phyloP scores from a whole-genome alignment of 768 basidiomycete genomes.

The Russula dissimulans region DNA sequence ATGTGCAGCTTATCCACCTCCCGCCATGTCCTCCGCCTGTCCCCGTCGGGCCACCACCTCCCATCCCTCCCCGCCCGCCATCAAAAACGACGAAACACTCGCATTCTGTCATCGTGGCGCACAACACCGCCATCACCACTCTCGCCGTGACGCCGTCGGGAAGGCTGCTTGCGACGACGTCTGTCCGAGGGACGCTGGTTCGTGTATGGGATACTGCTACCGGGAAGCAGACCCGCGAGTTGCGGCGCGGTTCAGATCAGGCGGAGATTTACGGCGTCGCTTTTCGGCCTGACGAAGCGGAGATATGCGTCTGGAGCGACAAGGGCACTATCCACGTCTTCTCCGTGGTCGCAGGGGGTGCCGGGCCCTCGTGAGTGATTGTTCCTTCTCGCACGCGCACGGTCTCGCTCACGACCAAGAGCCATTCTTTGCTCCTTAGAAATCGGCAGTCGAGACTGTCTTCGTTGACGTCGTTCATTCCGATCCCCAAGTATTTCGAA shows the following conservation, averaged over 20 bases:
- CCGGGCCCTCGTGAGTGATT: slow-evolving; percentile 53
- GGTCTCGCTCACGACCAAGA: not conserved
- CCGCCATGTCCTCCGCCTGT: slow-evolving; percentile 65
- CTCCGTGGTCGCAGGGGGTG: slow-evolving; percentile 45
- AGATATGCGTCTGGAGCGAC: slow-evolving; percentile 89
- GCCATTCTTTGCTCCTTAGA: slow-evolving; percentile 30
- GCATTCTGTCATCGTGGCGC: slow-evolving; percentile 76
- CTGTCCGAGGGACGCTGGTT: slow-evolving; percentile 73
- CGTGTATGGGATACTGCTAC: slow-evolving; percentile 75
- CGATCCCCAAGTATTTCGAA: slow-evolving; percentile 82
- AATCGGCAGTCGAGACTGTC: slow-evolving; percentile 83
- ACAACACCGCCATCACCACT: slow-evolving; percentile 69
- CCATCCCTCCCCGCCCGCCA: slow-evolving; percentile 44
- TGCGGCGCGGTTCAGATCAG: slow-evolving; percentile 80
- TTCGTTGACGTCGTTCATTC: slow-evolving; percentile 68
- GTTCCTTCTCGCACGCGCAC: not conserved
- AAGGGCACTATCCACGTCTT: slow-evolving; percentile 93
- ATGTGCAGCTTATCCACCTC: slow-evolving; percentile 80
- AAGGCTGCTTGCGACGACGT: slow-evolving; percentile 73
- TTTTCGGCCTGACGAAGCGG: slow-evolving; percentile 77
- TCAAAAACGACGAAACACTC: slow-evolving; percentile 52
- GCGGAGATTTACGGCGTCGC: slow-evolving; percentile 88
- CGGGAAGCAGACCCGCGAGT: slow-evolving; percentile 67
- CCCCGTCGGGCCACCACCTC: slow-evolving; percentile 46
- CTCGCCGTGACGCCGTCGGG: slow-evolving; percentile 74